Evolutionary conservation across 306 rosid species (phyloP), one percentile per base, ranked within the genome.

Genomic region (Coriaria nepalensis): DNA sequence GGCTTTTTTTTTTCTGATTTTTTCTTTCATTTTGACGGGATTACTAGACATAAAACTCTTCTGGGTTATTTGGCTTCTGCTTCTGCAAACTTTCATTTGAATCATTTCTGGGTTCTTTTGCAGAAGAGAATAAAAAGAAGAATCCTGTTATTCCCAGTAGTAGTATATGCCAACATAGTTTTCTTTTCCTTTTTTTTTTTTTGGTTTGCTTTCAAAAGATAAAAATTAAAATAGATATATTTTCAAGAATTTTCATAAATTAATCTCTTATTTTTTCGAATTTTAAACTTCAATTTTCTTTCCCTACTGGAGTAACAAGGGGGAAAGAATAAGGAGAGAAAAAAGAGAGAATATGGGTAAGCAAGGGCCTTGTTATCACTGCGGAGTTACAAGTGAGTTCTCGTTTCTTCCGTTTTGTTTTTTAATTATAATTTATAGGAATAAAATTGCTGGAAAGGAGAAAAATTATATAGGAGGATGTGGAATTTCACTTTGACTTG

Each of bases 341-440:
- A 29, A 46, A 47, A 38, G 37, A 10, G 14, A 71, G 62, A 60
- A 62, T 60, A 92, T 92, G 98, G 98, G 87, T 60, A 92, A 92
- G 71, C 93, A 92, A 53, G 98, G 98, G 10, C 98, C 98, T 72
- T 92, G 98, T 83, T 71, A 75, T 82, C 98, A 92, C 96, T 92
- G 98, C 86, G 96, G 96, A 82, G 98, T 92, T 75, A 78, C 96
- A 69, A 92, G 98, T 92, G 96, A 92, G 98, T 86, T 82, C 69
- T 85, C 85, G 92, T 82, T 79, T 73, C 86, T 69, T 87, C 87
- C 59, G 11, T 63, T 60, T 52, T 58, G 13, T 42, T 10, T 6
- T 65, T 52, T 59, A 44, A 55, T 14, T 61, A 48, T 46, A 46
- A 8, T 49, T 50, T 42, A 15, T 35, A 10, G 35, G 9, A 40